A percentile compares a stretch with the other conserved stretches of the same genome.
These are phyloP conservation scores for Vigna unguiculata DNA, from an alignment of 306 rosid species.

Conservation along the genomic window DNA sequence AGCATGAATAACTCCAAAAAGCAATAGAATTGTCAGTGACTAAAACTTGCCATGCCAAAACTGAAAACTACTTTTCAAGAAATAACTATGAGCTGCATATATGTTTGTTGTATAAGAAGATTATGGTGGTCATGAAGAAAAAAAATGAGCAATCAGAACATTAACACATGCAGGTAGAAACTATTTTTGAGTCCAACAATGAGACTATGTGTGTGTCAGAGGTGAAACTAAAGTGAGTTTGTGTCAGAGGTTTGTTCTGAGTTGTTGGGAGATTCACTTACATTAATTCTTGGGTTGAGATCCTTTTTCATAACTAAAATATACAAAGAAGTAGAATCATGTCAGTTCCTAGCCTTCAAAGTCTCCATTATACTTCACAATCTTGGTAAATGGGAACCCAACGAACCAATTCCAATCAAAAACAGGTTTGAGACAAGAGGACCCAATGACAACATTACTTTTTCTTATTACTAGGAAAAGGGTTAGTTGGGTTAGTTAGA, in stretches of 20 bases:
- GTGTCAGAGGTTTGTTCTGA: slow-evolving; percentile 46
- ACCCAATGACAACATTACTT: no score
- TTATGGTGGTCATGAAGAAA: slow-evolving; percentile 15
- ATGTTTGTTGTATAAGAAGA: slow-evolving; percentile 2
- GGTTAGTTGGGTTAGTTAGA: no score
- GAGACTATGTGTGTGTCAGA: slow-evolving; percentile 55
- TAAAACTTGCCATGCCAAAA: no score
- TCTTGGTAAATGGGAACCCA: no score
- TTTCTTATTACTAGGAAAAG: no score
- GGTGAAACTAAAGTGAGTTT: slow-evolving; percentile 68
- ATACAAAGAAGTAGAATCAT: slow-evolving; percentile 8
- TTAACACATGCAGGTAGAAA: slow-evolving; percentile 35
- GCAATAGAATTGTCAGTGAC: no score
- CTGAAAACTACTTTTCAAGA: background rate
- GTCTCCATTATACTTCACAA: background rate
- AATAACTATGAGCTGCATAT: background rate
- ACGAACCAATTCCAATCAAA: no score
- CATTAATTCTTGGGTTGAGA: no score
- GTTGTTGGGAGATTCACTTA: slow-evolving; percentile 36
- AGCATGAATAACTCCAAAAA: slow-evolving; percentile 61
- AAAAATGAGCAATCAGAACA: slow-evolving; percentile 17
- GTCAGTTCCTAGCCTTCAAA: slow-evolving; percentile 24
- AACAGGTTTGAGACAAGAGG: no score
- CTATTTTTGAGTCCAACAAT: slow-evolving; percentile 74
- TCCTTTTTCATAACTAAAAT: no score